phyloP scores from a whole-genome alignment of 805 yeast species.

The Danielia reshetovae region DNA sequence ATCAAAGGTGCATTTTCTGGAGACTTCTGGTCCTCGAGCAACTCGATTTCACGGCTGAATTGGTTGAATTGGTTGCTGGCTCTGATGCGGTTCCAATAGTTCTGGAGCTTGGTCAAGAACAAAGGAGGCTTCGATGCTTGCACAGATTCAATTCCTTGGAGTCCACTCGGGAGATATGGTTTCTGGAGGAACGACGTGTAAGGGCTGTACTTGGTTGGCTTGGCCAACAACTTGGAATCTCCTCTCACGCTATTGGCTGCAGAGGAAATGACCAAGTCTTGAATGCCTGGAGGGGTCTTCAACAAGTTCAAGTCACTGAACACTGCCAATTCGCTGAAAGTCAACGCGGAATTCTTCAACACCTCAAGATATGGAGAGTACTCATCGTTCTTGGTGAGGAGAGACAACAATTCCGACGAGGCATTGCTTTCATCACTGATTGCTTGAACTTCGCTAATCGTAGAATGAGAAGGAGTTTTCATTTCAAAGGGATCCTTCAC shows the following conservation, averaged over 20 bases:
- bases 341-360: conserved; percentile 27
- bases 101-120: conserved; percentile 31
- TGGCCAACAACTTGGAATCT: conserved; percentile 13
- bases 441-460: neutral
- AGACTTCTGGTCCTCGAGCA: conserved; percentile 18
- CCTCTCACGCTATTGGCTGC: conserved; percentile 27
- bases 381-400: conserved; percentile 18
- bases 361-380: conserved; percentile 22
- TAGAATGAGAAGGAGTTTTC: neutral
- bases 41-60: conserved; percentile 27
- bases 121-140: conserved; percentile 27
- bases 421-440: conserved; percentile 12
- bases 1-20: conserved; percentile 20
- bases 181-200: conserved; percentile 28
- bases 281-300: conserved; percentile 40
- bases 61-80: conserved; percentile 29
- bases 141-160: conserved; percentile 8
- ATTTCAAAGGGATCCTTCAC: neutral
- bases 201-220: conserved; percentile 18
- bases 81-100: conserved; percentile 39
- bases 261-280: conserved; percentile 37
- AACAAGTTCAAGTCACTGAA: conserved; percentile 33
- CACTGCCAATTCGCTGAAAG: conserved; percentile 28
- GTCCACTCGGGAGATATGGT: conserved; percentile 30
- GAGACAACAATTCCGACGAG: conserved; percentile 16